phyloP scores from a whole-genome alignment of 2,329 filamentous ascomycete species.

The Fusarium humuli region DNA sequence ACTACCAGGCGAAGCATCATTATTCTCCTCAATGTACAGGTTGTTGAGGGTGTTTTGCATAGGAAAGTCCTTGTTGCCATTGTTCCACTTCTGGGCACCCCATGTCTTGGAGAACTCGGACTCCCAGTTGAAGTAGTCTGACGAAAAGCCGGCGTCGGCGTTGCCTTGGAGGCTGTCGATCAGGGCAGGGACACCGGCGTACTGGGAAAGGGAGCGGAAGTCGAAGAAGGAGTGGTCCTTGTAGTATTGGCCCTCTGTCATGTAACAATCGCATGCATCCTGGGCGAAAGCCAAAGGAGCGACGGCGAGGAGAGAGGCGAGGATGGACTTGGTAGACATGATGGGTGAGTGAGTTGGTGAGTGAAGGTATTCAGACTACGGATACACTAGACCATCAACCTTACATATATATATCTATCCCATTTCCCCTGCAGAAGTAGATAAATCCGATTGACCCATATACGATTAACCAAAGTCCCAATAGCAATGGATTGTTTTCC shows the following conservation, averaged over 20 bases:
- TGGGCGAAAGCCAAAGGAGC: slow-evolving; percentile 39
- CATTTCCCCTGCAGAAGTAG: not conserved
- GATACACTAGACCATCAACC: not conserved
- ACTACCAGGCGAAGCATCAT: slow-evolving; percentile 44
- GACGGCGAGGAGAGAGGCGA: slow-evolving; percentile 40
- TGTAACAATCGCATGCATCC: slow-evolving; percentile 49
- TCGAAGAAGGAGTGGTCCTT: slow-evolving; percentile 46
- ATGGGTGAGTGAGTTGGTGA: not conserved
- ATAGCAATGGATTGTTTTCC: not conserved
- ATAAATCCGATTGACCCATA: slow-evolving; percentile 15
- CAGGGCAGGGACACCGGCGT: slow-evolving; percentile 48
- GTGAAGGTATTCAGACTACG: not conserved
- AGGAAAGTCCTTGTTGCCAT: slow-evolving; percentile 49
- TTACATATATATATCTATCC: slow-evolving; percentile 4
- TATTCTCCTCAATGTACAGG: slow-evolving; percentile 58
- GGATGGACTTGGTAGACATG: slow-evolving; percentile 39
- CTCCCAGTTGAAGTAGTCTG: slow-evolving; percentile 50
- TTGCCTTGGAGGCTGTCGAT: slow-evolving; percentile 48
- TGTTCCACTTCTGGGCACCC: slow-evolving; percentile 55
- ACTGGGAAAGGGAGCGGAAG: slow-evolving; percentile 47
- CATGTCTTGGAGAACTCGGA: slow-evolving; percentile 51
- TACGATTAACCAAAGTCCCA: slow-evolving; percentile 5
- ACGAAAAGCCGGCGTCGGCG: slow-evolving; percentile 50
- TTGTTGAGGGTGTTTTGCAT: slow-evolving; percentile 56
- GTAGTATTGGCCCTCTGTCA: slow-evolving; percentile 47